phyloP scores from a whole-genome alignment of 2,329 filamentous ascomycete species.

The Arthroderma sp. region DNA sequence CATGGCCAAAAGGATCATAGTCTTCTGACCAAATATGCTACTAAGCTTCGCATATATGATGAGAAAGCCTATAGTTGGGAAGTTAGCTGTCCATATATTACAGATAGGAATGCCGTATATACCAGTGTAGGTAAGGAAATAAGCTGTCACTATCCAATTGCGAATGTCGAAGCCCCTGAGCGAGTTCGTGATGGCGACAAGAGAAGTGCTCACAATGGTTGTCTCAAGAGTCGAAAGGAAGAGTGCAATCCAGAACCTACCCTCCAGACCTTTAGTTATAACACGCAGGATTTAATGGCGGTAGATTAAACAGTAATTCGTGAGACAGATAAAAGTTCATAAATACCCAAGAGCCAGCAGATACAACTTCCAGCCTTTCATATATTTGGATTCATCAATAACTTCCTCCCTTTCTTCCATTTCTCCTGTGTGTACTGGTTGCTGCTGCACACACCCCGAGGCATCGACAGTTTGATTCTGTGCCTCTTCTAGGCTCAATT shows the following conservation, averaged over 20 bases:
- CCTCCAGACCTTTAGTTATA: background rate
- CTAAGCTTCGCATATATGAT: conserved; percentile 36
- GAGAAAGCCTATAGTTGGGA: conserved; percentile 25
- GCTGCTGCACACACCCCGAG: too few species aligned
- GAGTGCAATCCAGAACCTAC: conserved; percentile 21
- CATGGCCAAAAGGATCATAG: conserved; percentile 28
- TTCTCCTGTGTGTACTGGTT: too few species aligned
- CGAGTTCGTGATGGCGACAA: conserved; percentile 36
- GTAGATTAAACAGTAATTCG: background rate
- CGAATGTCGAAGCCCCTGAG: conserved; percentile 28
- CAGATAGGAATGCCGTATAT: background rate
- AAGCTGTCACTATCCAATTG: conserved; percentile 40
- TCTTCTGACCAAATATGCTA: conserved; percentile 36
- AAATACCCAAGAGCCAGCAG: background rate
- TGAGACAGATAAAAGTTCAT: background rate
- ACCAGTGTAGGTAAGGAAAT: conserved; percentile 41
- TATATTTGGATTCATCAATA: background rate
- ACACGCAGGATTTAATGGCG: too few species aligned
- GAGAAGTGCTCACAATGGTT: conserved; percentile 42
- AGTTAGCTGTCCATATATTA: background rate
- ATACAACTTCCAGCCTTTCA: background rate
- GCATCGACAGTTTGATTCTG: too few species aligned
- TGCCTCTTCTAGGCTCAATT: too few species aligned
- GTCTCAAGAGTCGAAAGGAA: conserved; percentile 39
- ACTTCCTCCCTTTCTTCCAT: too few species aligned